Percentiles rank a stretch among this genome's conserved stretches.
Conservation (phyloP, 2,329 filamentous ascomycete species). For the Fusarium nematophilum region DNA sequence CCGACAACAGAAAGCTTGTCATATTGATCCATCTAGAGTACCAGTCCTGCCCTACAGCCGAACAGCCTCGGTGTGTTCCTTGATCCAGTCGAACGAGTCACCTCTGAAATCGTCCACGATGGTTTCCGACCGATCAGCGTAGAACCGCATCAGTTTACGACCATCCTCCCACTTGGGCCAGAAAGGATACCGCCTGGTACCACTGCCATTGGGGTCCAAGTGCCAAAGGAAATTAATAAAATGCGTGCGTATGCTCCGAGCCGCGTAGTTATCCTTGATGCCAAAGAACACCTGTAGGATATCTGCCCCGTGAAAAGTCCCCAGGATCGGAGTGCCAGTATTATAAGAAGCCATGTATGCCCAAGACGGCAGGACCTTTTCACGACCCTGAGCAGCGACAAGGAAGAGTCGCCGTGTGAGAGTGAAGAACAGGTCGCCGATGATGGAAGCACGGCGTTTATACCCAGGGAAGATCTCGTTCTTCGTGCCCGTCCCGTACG, state of each 20-base stretch:
- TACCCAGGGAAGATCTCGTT: slow-evolving; percentile 74
- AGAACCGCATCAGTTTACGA: slow-evolving; percentile 3
- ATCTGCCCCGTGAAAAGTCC: slow-evolving; percentile 72
- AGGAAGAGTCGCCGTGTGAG: slow-evolving; percentile 57
- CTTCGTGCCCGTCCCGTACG: slow-evolving; percentile 66
- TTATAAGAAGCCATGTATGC: slow-evolving; percentile 71
- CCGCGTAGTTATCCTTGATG: slow-evolving; percentile 60
- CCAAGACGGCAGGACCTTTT: slow-evolving; percentile 64
- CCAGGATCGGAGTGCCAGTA: slow-evolving; percentile 69
- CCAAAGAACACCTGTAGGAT: slow-evolving; percentile 66
- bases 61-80: neutral
- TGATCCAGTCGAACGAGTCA: neutral
- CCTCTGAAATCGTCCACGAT: slow-evolving; percentile 13
- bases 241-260: slow-evolving; percentile 62
- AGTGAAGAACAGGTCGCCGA: slow-evolving; percentile 71
- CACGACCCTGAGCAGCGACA: slow-evolving; percentile 49
- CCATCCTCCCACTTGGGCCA: slow-evolving; percentile 16
- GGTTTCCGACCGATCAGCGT: neutral
- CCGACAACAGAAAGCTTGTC: no score
- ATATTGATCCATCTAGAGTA: no score
- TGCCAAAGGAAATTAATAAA: slow-evolving; percentile 62
- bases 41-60: no score
- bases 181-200: neutral
- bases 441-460: slow-evolving; percentile 71
- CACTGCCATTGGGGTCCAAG: slow-evolving; percentile 8